Percentiles rank a stretch among this genome's conserved stretches.
These are phyloP conservation scores for Prosopis cineraria DNA, from an alignment of 306 rosid species.

Conservation along the genomic window DNA sequence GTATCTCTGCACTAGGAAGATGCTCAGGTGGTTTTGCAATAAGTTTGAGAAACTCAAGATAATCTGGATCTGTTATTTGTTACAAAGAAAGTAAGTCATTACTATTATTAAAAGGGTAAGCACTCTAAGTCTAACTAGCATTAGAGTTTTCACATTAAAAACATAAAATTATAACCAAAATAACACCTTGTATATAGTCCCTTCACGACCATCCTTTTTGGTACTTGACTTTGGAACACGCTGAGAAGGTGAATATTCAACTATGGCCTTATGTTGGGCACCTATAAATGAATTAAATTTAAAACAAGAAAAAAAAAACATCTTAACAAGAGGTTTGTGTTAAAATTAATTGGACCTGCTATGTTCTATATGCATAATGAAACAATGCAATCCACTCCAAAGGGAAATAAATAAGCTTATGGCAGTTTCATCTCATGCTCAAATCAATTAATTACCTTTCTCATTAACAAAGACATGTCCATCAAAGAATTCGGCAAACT, in stretches of 20 bases:
- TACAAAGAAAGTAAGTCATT: constrained; percentile 16
- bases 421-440: background rate
- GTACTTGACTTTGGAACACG: constrained; percentile 62
- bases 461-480: constrained; percentile 94
- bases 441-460: constrained; percentile 63
- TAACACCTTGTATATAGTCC: constrained; percentile 81
- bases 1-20: constrained; percentile 99
- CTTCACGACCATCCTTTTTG: constrained; percentile 90
- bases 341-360: background rate
- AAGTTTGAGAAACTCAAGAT: constrained; percentile 86
- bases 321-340: background rate
- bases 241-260: constrained; percentile 97
- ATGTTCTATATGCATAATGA: background rate
- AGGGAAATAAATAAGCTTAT: background rate
- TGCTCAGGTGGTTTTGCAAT: constrained; percentile 85
- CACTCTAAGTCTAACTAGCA: background rate
- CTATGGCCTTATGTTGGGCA: constrained; percentile 71
- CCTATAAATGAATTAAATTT: constrained; percentile 49
- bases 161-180: background rate
- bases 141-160: background rate
- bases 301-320: background rate
- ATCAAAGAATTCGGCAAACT: constrained; percentile 80
- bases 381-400: constrained; percentile 13
- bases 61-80: constrained; percentile 76
- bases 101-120: constrained; percentile 13